Evolutionary conservation across 768 basidiomycete species (phyloP).

Genomic region (Melanogaster broomeanus): DNA sequence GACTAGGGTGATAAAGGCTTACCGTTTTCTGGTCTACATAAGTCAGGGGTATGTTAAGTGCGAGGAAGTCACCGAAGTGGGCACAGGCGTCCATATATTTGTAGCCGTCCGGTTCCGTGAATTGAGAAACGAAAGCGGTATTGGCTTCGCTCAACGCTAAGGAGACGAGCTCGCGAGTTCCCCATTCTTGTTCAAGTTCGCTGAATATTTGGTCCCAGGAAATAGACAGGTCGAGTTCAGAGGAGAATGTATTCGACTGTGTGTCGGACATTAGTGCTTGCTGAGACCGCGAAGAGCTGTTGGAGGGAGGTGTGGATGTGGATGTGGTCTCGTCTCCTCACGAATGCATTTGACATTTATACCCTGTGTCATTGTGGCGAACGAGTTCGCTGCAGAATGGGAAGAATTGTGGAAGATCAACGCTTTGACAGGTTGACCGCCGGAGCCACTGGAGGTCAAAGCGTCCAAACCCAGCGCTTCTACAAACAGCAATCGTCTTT

Average conservation of each 20-base stretch:
- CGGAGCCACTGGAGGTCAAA: background rate
- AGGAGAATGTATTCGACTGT: background rate
- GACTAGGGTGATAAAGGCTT: background rate
- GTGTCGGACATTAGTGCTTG: slow-evolving; percentile 14
- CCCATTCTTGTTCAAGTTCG: background rate
- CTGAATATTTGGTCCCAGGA: slow-evolving; percentile 2
- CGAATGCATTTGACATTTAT: background rate
- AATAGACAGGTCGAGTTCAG: background rate
- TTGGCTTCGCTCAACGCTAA: slow-evolving; percentile 9
- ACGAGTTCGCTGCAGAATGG: background rate
- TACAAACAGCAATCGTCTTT: background rate
- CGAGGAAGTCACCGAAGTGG: slow-evolving; percentile 11
- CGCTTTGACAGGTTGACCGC: background rate
- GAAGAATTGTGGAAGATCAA: background rate
- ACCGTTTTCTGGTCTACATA: slow-evolving; percentile 15
- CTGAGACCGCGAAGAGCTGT: background rate
- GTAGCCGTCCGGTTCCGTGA: slow-evolving; percentile 10
- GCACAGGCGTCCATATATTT: slow-evolving; percentile 10
- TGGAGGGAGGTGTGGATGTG: background rate
- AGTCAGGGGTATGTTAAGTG: background rate
- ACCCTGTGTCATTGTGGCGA: background rate
- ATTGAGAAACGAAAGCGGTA: slow-evolving; percentile 15
- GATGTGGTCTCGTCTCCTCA: background rate
- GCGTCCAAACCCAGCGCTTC: background rate
- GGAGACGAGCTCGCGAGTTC: slow-evolving; percentile 1